Conservation (phyloP, 345 rosid species). For the Rhodamnia rubescens region DNA sequence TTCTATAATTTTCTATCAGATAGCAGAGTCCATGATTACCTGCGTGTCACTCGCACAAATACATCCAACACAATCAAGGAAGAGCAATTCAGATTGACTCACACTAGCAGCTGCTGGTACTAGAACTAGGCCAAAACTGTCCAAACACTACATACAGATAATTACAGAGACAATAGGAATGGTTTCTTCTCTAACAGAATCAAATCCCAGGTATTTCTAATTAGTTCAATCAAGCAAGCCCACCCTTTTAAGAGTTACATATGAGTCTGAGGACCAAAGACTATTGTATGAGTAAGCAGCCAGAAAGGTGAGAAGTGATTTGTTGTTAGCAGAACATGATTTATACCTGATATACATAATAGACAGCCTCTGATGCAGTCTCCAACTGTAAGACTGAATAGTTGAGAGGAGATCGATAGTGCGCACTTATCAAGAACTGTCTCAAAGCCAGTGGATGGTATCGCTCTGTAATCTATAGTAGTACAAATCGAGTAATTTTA, state of each 20-base stretch:
- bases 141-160: background rate
- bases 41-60: background rate
- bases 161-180: background rate
- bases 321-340: background rate
- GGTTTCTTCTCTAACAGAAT: background rate
- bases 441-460: conserved; percentile 83
- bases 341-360: conserved; percentile 76
- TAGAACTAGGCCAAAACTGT: background rate
- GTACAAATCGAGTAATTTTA: conserved; percentile 77
- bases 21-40: background rate
- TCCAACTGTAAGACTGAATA: conserved; percentile 57
- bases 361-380: conserved; percentile 55
- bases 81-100: background rate
- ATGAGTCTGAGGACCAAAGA: background rate
- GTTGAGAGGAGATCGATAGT: conserved; percentile 79
- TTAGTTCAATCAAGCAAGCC: background rate
- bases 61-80: background rate
- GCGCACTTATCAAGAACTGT: conserved; percentile 74
- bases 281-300: background rate
- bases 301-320: background rate
- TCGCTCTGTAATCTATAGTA: conserved; percentile 63
- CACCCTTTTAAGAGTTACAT: background rate
- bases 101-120: background rate
- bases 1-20: background rate
- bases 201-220: background rate